Base-by-base conservation (phyloP, 1,284 basidiomycete species). In the Sanghuangporus baumii region DNA sequence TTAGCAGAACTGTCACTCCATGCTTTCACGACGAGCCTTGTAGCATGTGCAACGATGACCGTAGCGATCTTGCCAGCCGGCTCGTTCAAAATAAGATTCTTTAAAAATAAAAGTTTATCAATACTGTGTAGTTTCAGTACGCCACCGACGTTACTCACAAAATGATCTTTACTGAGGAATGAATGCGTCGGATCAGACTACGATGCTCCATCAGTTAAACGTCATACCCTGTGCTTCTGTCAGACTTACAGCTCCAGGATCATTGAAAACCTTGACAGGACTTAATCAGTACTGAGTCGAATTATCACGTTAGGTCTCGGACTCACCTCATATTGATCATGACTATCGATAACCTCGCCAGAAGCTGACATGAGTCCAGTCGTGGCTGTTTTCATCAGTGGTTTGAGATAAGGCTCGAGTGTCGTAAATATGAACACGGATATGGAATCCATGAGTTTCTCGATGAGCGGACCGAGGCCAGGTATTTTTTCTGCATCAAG, bases 111-210 rank as follows among this genome's bases (percentile, higher is more conserved):
- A 60, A 23, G 18, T 52, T 55, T 2, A 62, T 37, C 54, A 41
- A 23, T 31, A 26, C 47, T 41, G 38, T 14, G 37, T 20, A n/a
- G n/a, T 26, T 55, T 14, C 23, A 48, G 14, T 36, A 11, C 63
- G 52, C 11, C 43, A 52, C 59, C 37, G 16, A 4, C 16, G 16
- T 46, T 26, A 20, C 87, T 66, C 68, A 89, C 88, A 66, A 91
- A 90, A 68, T 91, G 88, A 70, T 91, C 91, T 75, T 90, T 90
- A 72, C 85, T 88, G 72, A 92, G 73, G 78, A 90, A 89, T 4
- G 89, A 91, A 73, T 94, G 92, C 1, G 91, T 94, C 1, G 92
- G 92, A 73, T 95, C 92, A 31, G 87, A 90, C 86, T 89, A 67
- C 6, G 23, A 48, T 18, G 23, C 11, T 18, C n/a, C 26, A 20